Conservation (phyloP, 495 filamentous ascomycete genomes). For the Cercophora scortea region DNA sequence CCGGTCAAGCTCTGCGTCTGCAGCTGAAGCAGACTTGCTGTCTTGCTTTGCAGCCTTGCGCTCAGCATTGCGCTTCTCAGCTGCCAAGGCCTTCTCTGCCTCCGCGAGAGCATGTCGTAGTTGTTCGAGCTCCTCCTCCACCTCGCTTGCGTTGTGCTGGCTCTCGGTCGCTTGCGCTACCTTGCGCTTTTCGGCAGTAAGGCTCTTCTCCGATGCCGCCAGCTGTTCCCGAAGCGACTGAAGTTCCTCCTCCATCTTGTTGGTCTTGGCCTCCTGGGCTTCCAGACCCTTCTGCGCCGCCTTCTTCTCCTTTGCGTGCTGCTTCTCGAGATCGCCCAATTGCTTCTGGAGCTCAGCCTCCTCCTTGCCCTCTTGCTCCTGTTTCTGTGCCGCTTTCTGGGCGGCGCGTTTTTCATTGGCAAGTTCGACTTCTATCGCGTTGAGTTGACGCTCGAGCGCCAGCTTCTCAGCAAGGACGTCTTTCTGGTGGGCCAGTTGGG, state of each 20-base stretch:
- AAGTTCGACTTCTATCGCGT: constrained; percentile 67
- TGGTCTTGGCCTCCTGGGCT: constrained; percentile 18
- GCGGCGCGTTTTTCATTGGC: constrained; percentile 67
- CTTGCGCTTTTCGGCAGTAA: constrained; percentile 30
- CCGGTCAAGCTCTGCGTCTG: constrained; percentile 21
- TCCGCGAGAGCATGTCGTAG: constrained; percentile 46
- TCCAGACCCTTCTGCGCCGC: constrained; percentile 22
- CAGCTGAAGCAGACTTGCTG: constrained; percentile 12
- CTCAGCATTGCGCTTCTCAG: constrained; percentile 46
- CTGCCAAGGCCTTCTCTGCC: constrained; percentile 28
- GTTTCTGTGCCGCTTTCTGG: constrained; percentile 50
- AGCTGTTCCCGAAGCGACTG: constrained; percentile 21
- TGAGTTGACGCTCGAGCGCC: constrained; percentile 64
- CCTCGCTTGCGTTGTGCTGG: constrained; percentile 16
- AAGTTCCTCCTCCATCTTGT: constrained; percentile 28
- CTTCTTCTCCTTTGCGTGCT: constrained; percentile 44
- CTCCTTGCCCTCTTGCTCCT: constrained; percentile 28
- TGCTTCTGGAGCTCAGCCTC: constrained; percentile 40
- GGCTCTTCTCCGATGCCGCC: constrained; percentile 13
- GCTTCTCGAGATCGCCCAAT: constrained; percentile 41
- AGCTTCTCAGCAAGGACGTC: constrained; percentile 65
- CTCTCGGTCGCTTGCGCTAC: constrained; percentile 21
- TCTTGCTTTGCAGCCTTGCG: constrained; percentile 40
- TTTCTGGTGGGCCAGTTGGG: constrained; percentile 60
- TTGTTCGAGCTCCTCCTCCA: constrained; percentile 29